These are phyloP conservation scores for Diutina rugosa DNA, from an alignment of 1,139 yeast species.

Conservation along the genomic window DNA sequence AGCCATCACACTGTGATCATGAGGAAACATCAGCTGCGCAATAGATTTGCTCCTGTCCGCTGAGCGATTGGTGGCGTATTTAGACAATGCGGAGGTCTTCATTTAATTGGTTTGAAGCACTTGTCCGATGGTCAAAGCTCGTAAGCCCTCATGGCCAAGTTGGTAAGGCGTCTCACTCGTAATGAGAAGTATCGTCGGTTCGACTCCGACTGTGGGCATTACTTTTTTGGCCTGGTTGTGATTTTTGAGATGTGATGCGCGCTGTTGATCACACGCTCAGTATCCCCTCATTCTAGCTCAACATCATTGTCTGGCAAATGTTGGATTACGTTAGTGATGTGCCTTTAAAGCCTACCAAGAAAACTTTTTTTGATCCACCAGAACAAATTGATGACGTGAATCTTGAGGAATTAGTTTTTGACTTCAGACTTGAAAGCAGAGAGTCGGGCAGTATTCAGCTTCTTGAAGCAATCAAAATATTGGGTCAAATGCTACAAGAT, in stretches of 20 bases:
- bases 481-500: slow-evolving; percentile 18
- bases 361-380: slow-evolving; percentile 34
- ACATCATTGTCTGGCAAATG: neutral
- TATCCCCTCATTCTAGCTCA: neutral
- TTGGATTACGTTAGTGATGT: slow-evolving; percentile 15
- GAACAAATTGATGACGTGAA: slow-evolving; percentile 19
- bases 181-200: slow-evolving; percentile 2
- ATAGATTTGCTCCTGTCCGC: too few species aligned
- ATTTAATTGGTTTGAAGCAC: neutral
- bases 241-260: neutral
- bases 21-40: too few species aligned
- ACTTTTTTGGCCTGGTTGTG: neutral
- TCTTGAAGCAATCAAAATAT: slow-evolving; percentile 23
- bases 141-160: slow-evolving; percentile 2
- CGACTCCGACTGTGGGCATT: slow-evolving; percentile 2
- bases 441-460: slow-evolving; percentile 22
- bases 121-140: neutral
- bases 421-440: slow-evolving; percentile 17
- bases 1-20: too few species aligned
- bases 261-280: neutral
- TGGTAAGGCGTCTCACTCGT: slow-evolving; percentile 3
- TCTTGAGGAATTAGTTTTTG: slow-evolving; percentile 23
- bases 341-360: slow-evolving; percentile 26
- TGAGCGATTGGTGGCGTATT: too few species aligned
- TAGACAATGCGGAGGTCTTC: too few species aligned